Conservation (phyloP, 73 alveolate species). For the Diophrys sp. region DNA sequence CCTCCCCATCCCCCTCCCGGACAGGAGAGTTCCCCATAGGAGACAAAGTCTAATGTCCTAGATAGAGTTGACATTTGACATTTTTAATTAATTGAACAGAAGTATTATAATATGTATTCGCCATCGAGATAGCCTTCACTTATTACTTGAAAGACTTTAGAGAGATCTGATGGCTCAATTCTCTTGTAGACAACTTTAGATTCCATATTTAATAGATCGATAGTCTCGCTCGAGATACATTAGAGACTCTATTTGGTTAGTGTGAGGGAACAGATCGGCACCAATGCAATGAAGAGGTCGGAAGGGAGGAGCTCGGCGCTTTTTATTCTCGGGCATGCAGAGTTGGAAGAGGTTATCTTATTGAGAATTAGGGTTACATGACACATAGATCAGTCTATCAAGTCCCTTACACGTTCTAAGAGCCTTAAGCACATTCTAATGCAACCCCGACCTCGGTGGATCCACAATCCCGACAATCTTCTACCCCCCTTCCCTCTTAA, state of each 20-base stretch:
- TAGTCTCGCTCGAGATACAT: background rate
- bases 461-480: conserved; percentile 73
- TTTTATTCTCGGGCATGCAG: conserved; percentile 62
- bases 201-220: too few species aligned
- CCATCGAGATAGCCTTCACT: too few species aligned
- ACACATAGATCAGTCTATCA: conserved; percentile 75
- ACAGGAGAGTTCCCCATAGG: too few species aligned
- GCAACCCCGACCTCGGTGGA: conserved; percentile 91
- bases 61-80: too few species aligned
- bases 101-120: too few species aligned
- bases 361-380: conserved; percentile 73
- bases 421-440: conserved; percentile 64
- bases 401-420: conserved; percentile 86
- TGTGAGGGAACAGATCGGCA: conserved; percentile 86
- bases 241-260: conserved; percentile 15
- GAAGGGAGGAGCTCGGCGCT: conserved; percentile 83
- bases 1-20: too few species aligned
- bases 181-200: too few species aligned
- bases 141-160: too few species aligned
- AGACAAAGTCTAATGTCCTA: too few species aligned
- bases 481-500: conserved; percentile 29
- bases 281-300: conserved; percentile 58
- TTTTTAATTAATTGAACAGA: too few species aligned
- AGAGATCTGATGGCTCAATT: too few species aligned
- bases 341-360: conserved; percentile 56